phyloP scores from a whole-genome alignment of 768 basidiomycete species.

The Lactarius tabidus region DNA sequence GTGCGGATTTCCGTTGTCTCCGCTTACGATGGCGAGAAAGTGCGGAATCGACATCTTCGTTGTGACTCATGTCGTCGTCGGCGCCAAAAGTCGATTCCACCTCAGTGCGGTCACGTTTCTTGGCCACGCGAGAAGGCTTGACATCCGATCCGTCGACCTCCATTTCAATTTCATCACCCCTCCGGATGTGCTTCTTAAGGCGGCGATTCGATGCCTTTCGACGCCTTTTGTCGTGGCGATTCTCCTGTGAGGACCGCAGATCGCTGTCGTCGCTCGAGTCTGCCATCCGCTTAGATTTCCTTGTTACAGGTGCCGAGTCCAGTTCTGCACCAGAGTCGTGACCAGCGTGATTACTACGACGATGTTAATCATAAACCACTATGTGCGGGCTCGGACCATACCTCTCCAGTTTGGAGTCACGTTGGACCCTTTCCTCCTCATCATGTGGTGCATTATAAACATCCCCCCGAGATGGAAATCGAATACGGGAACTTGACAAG shows the following conservation, averaged over 20 bases:
- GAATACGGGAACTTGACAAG: constrained; percentile 2
- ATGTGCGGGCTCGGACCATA: background rate
- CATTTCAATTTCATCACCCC: constrained; percentile 38
- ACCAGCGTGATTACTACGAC: constrained; percentile 3
- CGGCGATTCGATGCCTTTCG: constrained; percentile 23
- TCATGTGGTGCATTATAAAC: background rate
- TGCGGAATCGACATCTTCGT: constrained; percentile 38
- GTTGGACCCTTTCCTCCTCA: background rate
- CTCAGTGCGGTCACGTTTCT: constrained; percentile 73
- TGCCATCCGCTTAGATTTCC: constrained; percentile 23
- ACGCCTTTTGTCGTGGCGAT: constrained; percentile 24
- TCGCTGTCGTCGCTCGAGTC: constrained; percentile 25
- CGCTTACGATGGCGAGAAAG: constrained; percentile 46
- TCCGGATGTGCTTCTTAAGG: constrained; percentile 12
- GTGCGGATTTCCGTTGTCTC: constrained; percentile 53
- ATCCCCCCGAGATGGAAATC: background rate
- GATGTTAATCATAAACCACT: background rate
- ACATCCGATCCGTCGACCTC: constrained; percentile 40
- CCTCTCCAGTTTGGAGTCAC: constrained; percentile 3
- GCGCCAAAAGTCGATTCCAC: constrained; percentile 68
- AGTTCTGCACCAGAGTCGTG: constrained; percentile 10
- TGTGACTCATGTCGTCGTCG: constrained; percentile 46
- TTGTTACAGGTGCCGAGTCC: constrained; percentile 5
- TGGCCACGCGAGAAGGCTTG: constrained; percentile 42
- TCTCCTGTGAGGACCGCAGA: constrained; percentile 17